Conservation (phyloP, 169 alveolate genomes). For the Plasmodium chabaudi region DNA sequence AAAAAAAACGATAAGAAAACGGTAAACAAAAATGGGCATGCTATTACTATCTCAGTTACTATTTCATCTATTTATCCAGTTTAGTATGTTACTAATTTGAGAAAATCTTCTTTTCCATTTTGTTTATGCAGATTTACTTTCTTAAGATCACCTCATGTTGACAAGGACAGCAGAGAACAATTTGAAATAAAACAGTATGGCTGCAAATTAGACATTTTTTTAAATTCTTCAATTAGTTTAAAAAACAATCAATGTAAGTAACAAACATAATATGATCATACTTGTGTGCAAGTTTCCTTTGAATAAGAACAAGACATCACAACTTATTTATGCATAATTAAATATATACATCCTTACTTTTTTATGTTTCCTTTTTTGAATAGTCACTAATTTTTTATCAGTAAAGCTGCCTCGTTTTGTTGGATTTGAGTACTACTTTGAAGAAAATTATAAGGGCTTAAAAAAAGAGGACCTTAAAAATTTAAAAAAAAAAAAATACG, state of each 20-base stretch:
- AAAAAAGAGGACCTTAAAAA: conserved; percentile 46
- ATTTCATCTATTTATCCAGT: neutral
- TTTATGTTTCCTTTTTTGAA: no score
- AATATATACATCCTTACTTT: neutral
- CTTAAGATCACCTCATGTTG: conserved; percentile 71
- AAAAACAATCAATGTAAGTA: conserved; percentile 37
- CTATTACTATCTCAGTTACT: neutral
- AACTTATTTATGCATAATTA: neutral
- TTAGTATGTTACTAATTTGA: no score
- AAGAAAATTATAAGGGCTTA: conserved; percentile 57
- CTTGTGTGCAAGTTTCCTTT: neutral
- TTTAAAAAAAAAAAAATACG: conserved; percentile 58
- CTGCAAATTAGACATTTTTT: conserved; percentile 47
- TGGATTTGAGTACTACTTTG: conserved; percentile 69
- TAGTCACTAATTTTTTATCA: conserved; percentile 52
- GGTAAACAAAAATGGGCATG: conserved; percentile 1
- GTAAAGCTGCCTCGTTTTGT: conserved; percentile 68
- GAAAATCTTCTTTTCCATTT: neutral
- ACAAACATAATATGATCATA: neutral
- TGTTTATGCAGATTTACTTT: conserved; percentile 38
- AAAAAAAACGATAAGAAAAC: conserved; percentile 51
- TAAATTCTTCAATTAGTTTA: conserved; percentile 40
- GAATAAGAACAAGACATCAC: neutral
- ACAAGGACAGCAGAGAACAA: conserved; percentile 75
- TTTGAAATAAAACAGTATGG: conserved; percentile 70